A percentile compares a stretch with the other conserved stretches of the same genome.
Conservation (phyloP, 139 green algal species). For the Cymbomonas tetramitiformis region DNA sequence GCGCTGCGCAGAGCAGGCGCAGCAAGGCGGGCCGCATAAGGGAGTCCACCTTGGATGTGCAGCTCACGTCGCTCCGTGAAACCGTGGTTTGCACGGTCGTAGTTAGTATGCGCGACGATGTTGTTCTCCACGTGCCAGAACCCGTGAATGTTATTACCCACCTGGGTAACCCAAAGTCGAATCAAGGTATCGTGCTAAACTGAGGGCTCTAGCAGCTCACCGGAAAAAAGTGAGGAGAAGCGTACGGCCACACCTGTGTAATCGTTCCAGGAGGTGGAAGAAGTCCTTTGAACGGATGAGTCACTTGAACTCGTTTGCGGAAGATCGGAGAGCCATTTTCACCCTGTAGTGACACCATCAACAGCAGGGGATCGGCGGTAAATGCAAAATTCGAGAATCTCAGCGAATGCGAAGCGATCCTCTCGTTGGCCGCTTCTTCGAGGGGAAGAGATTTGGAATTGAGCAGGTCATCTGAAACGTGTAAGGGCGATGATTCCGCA, state of each 20-base stretch:
- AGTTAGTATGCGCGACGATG: slow-evolving; percentile 21
- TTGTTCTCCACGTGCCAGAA: slow-evolving; percentile 22
- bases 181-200: neutral
- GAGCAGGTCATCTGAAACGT: too few species aligned
- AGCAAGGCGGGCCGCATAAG: too few species aligned
- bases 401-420: too few species aligned
- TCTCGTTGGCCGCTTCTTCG: too few species aligned
- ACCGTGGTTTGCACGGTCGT: slow-evolving; percentile 15
- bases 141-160: slow-evolving; percentile 9
- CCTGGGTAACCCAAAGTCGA: slow-evolving; percentile 3
- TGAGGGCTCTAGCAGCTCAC: neutral
- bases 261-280: slow-evolving; percentile 1
- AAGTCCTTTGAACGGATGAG: slow-evolving; percentile 21
- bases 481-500: too few species aligned
- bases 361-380: too few species aligned
- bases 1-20: too few species aligned
- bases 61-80: slow-evolving; percentile 18
- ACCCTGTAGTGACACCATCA: too few species aligned
- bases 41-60: too few species aligned
- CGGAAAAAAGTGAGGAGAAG: neutral
- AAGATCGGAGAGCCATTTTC: neutral
- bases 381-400: too few species aligned
- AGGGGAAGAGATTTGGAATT: too few species aligned
- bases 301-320: slow-evolving; percentile 10
- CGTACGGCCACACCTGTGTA: too few species aligned